Percentiles rank a stretch among this genome's conserved stretches.
These are phyloP conservation scores for Scenedesmus sp. DNA, from an alignment of 163 green algal genomes.

Conservation along the genomic window DNA sequence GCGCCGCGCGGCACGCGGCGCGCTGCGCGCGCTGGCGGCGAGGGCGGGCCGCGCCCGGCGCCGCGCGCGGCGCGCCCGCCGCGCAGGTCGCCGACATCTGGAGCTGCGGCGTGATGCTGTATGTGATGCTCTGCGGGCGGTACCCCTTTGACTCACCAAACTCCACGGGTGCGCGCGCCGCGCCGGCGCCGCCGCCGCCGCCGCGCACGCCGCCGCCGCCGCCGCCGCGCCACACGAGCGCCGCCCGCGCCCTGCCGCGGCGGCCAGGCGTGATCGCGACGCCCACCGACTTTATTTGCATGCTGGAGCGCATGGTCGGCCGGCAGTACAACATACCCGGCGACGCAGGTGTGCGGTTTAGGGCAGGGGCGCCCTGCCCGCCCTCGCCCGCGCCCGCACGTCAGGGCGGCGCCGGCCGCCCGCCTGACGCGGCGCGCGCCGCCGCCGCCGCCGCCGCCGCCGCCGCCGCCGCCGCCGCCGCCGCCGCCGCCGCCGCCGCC, in stretches of 20 bases:
- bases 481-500: too few relatives aligned
- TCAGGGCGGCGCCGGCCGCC: too few relatives aligned
- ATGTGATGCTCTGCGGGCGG: conserved; percentile 57
- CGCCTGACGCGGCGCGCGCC: too few relatives aligned
- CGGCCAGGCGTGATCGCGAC: conserved; percentile 28
- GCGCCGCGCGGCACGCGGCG: not conserved
- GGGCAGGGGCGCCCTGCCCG: too few relatives aligned
- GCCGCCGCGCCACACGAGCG: too few relatives aligned
- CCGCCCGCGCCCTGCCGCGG: too few relatives aligned
- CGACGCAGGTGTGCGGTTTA: too few relatives aligned
- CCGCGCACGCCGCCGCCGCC: too few relatives aligned
- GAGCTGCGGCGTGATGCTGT: conserved; percentile 65
- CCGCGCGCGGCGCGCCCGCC: not conserved
- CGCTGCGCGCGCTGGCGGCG: conserved; percentile 72
- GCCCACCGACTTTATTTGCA: conserved; percentile 20
- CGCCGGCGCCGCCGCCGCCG: too few relatives aligned
- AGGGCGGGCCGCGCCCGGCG: not conserved
- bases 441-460: too few relatives aligned
- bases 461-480: too few relatives aligned
- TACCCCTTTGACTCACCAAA: conserved; percentile 85
- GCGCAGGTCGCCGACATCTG: conserved; percentile 62
- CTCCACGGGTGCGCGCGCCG: not conserved
- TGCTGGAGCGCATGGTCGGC: conserved; percentile 82
- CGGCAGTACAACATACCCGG: conserved; percentile 91
- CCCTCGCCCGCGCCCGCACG: too few relatives aligned